phyloP scores from a whole-genome alignment of 805 yeast genomes.

The Torulaspora quercuum region DNA sequence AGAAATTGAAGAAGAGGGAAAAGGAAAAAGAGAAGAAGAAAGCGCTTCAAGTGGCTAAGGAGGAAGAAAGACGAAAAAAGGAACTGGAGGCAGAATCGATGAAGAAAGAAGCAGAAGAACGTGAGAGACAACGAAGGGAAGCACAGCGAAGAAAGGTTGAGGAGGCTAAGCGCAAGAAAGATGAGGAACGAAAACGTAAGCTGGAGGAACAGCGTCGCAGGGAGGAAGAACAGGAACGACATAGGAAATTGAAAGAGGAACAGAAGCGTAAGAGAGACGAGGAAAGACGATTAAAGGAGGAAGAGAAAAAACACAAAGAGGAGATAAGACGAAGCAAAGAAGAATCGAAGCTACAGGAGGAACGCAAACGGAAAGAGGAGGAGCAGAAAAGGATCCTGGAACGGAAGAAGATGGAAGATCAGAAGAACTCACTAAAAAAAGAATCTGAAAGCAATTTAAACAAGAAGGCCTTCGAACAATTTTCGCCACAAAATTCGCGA shows the following conservation, averaged over 20 bases:
- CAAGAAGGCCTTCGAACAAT: slow-evolving; percentile 19
- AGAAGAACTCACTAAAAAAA: slow-evolving; percentile 20
- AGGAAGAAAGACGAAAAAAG: slow-evolving; percentile 54
- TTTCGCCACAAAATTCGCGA: neutral
- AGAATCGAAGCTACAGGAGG: slow-evolving; percentile 38
- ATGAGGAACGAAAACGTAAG: slow-evolving; percentile 42
- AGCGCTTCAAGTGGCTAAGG: slow-evolving; percentile 57
- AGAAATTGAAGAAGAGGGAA: slow-evolving; percentile 61
- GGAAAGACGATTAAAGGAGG: slow-evolving; percentile 37
- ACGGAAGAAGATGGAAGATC: slow-evolving; percentile 9
- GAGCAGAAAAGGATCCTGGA: slow-evolving; percentile 34
- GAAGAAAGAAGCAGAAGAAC: slow-evolving; percentile 39
- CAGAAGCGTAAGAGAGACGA: slow-evolving; percentile 39
- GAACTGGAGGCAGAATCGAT: slow-evolving; percentile 57
- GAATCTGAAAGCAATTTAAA: slow-evolving; percentile 16
- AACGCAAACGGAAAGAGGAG: slow-evolving; percentile 33
- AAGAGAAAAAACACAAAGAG: slow-evolving; percentile 31
- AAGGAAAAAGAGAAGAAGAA: slow-evolving; percentile 69
- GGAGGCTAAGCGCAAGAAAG: slow-evolving; percentile 38
- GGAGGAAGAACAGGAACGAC: slow-evolving; percentile 41
- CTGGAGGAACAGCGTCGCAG: slow-evolving; percentile 42
- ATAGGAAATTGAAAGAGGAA: slow-evolving; percentile 40
- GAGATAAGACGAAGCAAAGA: slow-evolving; percentile 28
- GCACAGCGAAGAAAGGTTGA: slow-evolving; percentile 40
- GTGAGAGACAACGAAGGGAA: slow-evolving; percentile 42